phyloP scores from a whole-genome alignment of 2,329 filamentous ascomycete genomes.

The Sclerotinia nivalis region DNA sequence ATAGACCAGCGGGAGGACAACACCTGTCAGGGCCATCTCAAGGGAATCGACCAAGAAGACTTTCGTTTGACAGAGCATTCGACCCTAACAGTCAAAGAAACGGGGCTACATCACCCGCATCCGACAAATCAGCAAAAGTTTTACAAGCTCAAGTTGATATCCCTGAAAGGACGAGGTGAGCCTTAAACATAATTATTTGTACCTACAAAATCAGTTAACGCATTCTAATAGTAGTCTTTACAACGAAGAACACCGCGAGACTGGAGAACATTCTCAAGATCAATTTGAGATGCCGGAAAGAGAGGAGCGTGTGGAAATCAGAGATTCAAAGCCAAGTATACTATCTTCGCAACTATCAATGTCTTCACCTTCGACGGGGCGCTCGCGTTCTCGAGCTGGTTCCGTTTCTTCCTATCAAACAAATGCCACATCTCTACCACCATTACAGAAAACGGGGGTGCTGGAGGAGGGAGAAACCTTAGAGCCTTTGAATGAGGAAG shows the following conservation, averaged over 20 bases:
- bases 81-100: slow-evolving; percentile 3
- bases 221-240: slow-evolving; percentile 13
- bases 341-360: slow-evolving; percentile 15
- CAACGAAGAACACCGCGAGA: slow-evolving; percentile 14
- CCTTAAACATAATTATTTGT: background rate
- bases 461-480: slow-evolving; percentile 54
- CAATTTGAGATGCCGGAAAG: background rate
- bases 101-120: background rate
- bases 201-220: background rate
- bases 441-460: slow-evolving; percentile 36
- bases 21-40: slow-evolving; percentile 1
- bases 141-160: slow-evolving; percentile 18
- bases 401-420: slow-evolving; percentile 38
- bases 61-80: slow-evolving; percentile 7
- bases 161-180: slow-evolving; percentile 11
- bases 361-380: slow-evolving; percentile 29
- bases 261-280: slow-evolving; percentile 4
- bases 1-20: background rate
- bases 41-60: slow-evolving; percentile 5
- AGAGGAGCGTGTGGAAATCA: slow-evolving; percentile 11
- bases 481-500: slow-evolving; percentile 43
- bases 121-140: background rate
- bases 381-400: slow-evolving; percentile 30
- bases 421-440: slow-evolving; percentile 35
- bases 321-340: slow-evolving; percentile 19